Conservation (phyloP, 164 flowering plant genomes). For the Kalanchoe fedtschenkoi region DNA sequence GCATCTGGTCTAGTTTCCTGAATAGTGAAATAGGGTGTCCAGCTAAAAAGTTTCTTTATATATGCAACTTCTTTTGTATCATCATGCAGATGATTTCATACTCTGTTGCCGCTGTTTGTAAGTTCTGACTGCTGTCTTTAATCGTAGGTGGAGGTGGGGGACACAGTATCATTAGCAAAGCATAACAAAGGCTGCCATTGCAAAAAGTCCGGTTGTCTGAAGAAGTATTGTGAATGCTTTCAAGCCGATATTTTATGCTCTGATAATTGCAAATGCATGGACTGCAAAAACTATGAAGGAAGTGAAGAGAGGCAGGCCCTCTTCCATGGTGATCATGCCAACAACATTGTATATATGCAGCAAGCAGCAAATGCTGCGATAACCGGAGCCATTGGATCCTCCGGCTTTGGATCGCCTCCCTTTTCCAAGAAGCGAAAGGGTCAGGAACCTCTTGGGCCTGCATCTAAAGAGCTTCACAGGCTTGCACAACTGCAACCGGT, state of each 20-base stretch:
- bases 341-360: conserved; percentile 60
- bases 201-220: conserved; percentile 95
- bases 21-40: no score
- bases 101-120: no score
- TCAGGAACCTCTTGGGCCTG: conserved; percentile 47
- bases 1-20: no score
- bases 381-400: conserved; percentile 90
- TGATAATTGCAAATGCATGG: conserved; percentile 90
- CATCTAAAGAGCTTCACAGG: conserved; percentile 23
- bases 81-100: no score
- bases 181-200: conserved; percentile 99
- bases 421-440: conserved; percentile 60
- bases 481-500: conserved; percentile 61
- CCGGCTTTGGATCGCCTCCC: conserved; percentile 81
- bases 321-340: conserved; percentile 65
- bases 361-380: conserved; percentile 98
- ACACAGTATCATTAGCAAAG: conserved; percentile 49
- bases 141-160: conserved; percentile 66
- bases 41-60: no score
- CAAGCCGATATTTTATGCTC: conserved; percentile 96
- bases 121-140: background rate
- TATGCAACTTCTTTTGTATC: no score
- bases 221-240: conserved; percentile 96
- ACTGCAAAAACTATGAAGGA: conserved; percentile 94
- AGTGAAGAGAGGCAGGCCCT: conserved; percentile 96